phyloP scores from a whole-genome alignment of 2,329 filamentous ascomycete species.

The Paracoccidioides brasiliensis region DNA sequence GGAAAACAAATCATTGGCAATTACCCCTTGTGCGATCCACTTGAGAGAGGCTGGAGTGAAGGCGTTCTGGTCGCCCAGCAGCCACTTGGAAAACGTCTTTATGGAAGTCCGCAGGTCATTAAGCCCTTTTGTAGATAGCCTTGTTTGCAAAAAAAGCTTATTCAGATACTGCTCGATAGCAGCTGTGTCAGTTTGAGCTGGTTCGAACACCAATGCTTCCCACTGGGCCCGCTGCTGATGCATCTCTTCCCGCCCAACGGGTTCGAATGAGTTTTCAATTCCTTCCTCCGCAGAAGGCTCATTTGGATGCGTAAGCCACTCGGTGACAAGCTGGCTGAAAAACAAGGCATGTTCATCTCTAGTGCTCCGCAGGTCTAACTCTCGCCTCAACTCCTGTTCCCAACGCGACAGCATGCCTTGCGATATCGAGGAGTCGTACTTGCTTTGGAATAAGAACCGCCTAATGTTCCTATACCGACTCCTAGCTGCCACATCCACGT shows the following conservation, averaged over 20 bases:
- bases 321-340: slow-evolving; percentile 43
- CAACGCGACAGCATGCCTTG: slow-evolving; percentile 33
- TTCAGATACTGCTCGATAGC: slow-evolving; percentile 40
- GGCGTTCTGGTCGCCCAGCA: slow-evolving; percentile 20
- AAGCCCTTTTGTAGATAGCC: slow-evolving; percentile 30
- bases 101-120: slow-evolving; percentile 30
- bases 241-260: slow-evolving; percentile 41
- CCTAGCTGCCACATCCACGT: slow-evolving; percentile 14
- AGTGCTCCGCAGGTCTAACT: slow-evolving; percentile 38
- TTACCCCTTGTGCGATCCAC: slow-evolving; percentile 36
- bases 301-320: slow-evolving; percentile 36
- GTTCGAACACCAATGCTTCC: slow-evolving; percentile 44
- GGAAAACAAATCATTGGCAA: slow-evolving; percentile 39
- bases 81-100: slow-evolving; percentile 23
- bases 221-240: slow-evolving; percentile 41
- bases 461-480: slow-evolving; percentile 33
- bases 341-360: slow-evolving; percentile 45
- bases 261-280: slow-evolving; percentile 31
- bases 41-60: slow-evolving; percentile 33
- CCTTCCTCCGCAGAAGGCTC: slow-evolving; percentile 12
- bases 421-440: slow-evolving; percentile 42
- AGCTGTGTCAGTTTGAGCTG: slow-evolving; percentile 32
- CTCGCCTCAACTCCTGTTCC: slow-evolving; percentile 35
- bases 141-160: slow-evolving; percentile 36
- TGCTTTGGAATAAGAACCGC: slow-evolving; percentile 41